These are phyloP conservation scores for Linaria vulgaris DNA, from an alignment of 257 asterid species.

Conservation along the genomic window DNA sequence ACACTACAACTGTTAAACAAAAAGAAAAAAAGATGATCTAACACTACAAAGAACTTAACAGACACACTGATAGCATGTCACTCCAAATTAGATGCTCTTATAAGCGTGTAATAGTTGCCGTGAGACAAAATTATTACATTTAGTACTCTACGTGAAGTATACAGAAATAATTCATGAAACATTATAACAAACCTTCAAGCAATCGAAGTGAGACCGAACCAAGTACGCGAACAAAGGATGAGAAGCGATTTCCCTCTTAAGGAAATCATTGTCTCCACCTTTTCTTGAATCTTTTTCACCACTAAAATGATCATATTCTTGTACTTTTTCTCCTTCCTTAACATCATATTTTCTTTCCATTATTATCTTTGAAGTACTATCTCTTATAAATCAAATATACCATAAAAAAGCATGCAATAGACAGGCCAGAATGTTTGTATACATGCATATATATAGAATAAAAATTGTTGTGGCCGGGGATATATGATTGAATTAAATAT, in stretches of 20 bases:
- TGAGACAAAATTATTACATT: no score
- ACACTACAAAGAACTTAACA: background rate
- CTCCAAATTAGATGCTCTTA: no score
- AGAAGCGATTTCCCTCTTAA: slow-evolving; percentile 40
- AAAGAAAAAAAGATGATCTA: background rate
- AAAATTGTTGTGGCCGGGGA: no score
- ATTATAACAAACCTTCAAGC: slow-evolving; percentile 42
- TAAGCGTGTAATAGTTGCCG: no score
- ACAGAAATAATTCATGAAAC: no score
- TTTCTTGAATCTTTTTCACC: slow-evolving; percentile 13
- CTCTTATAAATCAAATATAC: background rate
- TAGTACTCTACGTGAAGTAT: no score
- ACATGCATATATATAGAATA: background rate
- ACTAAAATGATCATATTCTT: slow-evolving; percentile 17
- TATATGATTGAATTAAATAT: background rate
- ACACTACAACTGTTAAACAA: no score
- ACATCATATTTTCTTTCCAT: slow-evolving; percentile 29
- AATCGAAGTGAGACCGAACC: slow-evolving; percentile 42
- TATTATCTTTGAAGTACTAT: no score
- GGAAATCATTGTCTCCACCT: slow-evolving; percentile 10
- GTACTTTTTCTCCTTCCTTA: slow-evolving; percentile 18
- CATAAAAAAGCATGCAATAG: background rate
- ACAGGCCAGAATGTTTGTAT: background rate
- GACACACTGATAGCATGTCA: no score
- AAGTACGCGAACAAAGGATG: slow-evolving; percentile 37